Conservation (phyloP, 768 basidiomycete species). For the Mrakia hoshinonis region DNA sequence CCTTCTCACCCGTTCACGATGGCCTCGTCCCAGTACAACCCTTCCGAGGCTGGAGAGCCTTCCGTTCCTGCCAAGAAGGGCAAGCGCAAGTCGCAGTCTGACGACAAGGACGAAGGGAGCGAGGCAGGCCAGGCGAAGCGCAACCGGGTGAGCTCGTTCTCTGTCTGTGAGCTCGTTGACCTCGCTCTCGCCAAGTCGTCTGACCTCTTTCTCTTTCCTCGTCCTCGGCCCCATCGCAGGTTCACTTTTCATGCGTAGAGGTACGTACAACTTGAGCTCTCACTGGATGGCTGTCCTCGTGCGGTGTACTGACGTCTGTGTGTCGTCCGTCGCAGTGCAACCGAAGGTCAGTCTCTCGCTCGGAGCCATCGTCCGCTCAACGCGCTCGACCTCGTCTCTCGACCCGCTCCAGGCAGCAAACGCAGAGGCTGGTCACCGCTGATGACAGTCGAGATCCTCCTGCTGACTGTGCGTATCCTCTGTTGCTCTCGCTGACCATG, state of each 20-base stretch:
- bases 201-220: not conserved
- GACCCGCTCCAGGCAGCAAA: no score
- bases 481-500: no score
- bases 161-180: not conserved
- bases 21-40: not conserved
- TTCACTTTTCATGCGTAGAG: not conserved
- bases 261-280: not conserved
- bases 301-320: not conserved
- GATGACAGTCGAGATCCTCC: no score
- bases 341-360: no score
- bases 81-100: constrained; percentile 1
- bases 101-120: constrained; percentile 12
- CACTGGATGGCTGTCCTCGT: no score
- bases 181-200: not conserved
- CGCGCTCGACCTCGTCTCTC: no score
- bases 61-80: constrained; percentile 1
- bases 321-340: not conserved
- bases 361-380: no score
- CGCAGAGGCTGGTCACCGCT: no score
- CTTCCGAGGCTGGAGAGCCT: not conserved
- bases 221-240: not conserved
- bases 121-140: constrained; percentile 7
- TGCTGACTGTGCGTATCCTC: no score
- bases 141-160: constrained; percentile 16
- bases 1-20: not conserved